Evolutionary conservation across 176 grass and related monocot genomes (phyloP), one percentile per base, ranked within the genome.

Genomic region (Zizania latifolia): DNA sequence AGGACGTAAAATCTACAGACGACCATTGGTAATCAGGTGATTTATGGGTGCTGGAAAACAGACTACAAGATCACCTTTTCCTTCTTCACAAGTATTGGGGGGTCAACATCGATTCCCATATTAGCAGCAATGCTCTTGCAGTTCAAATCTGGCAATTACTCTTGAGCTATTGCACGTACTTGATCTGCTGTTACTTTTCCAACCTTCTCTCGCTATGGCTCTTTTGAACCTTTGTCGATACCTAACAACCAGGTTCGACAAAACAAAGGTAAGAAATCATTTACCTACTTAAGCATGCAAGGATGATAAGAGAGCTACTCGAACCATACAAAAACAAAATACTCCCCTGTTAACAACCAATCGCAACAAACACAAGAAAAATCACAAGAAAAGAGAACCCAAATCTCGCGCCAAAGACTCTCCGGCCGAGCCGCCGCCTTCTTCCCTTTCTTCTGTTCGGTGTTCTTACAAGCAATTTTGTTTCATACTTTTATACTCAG

Each of bases 81-180:
- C 61, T 97, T 97, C 41, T 84, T 89, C 68, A 70, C 72, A 53
- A 97, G 85, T 30, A 97, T 85, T 35, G 94, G 86, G 28, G 94
- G 90, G 26, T 97, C 90, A 19, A 91, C 30, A 32, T 89, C 88
- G 41, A 97, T 97, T 58, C 90, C 94, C 94, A 97, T 97, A 84
- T 97, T 97, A 75, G 88, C 90, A 0, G 94, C 94, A 12, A 93
- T 89, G 59, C 51, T 97, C 58, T 86, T 97, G 72, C 90, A 97
- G 80, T 97, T 93, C 74, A 97, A 85, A 68, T 93, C 94, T 0
- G 90, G 94, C 71, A 97, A 82, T 68, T 97, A 93, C 62, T 93
- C 90, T 75, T 82, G 74, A 69, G 94, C 90, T 74, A 97, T 93
- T 62, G 83, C 28, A 13, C 90, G 88, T 12, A 97, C 65, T 83